Base-by-base conservation (phyloP, 1,284 basidiomycete species). In the Apiotrichum sp. region DNA sequence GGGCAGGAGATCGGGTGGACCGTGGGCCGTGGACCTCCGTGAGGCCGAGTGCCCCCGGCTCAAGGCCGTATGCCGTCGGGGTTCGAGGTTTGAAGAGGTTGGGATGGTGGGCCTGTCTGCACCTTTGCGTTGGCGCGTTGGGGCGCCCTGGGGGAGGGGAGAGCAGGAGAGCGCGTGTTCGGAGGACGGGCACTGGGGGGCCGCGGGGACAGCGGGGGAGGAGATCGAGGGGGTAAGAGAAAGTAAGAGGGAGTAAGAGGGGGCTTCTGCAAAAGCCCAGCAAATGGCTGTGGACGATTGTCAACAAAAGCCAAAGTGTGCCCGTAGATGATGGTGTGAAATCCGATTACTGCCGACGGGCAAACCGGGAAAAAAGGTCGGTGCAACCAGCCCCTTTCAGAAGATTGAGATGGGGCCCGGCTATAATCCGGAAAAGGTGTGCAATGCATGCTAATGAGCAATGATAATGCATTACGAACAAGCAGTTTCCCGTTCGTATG, bases 271-370 rank as follows among this genome's bases (percentile, higher is more conserved):
- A 22, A 22, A 22, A 22, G 22, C 22, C 22, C 22, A 22, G 22
- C 22, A 22, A 22, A 22, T 22, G 22, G 22, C 22, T 22, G 22
- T 22, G 22, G 22, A 22, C 22, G 22, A 22, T 22, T 22, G 22
- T 22, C 22, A 22, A 22, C 22, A n/a, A 22, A 22, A 22, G 22
- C 22, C 22, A 22, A 22, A 22, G 22, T 22, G 22, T 22, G n/a
- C 40, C 40, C 40, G 40, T 41, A 38, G 47, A 48, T 39, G 14
- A 38, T 1, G 9, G 10, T 3, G 14, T 8, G 22, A 50, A 41
- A 38, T 36, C 54, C 58, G 58, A 59, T 44, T 59, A 56, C 16
- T 7, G 42, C 58, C 58, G 58, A 59, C 58, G 58, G 58, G 46
- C 51, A 59, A 53, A 53, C 49, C 48, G 58, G 58, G 46, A 53